Evolutionary conservation across 176 grass and related monocot genomes (phyloP), one percentile per base, ranked within the genome.

Genomic region (Phoenix roebelenii): DNA sequence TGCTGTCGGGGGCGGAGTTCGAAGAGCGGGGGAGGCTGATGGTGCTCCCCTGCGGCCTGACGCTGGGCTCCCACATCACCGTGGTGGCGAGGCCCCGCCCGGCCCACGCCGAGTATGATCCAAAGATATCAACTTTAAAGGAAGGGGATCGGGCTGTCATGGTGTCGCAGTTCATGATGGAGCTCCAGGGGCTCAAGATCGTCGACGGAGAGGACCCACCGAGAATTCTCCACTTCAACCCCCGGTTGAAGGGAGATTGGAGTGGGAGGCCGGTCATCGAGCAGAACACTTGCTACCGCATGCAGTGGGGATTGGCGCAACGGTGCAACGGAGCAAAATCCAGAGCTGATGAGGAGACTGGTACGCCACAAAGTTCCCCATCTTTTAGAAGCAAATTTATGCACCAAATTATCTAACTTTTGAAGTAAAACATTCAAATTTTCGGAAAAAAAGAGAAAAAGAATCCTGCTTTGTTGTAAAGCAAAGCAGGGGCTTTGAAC

Each of bases 161-260:
- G 93, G 88, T 98, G 25, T 98, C 93, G 16, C 93, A 98, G 84
- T 98, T 98, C 84, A 98, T 92, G 93, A 83, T 98, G 79, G 93
- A 98, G 76, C 77, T 98, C 52, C 84, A 92, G 69, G 93, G 93
- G 2, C 69, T 98, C 28, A 92, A 79, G 70, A 69, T 79, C 3
- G 93, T 89, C 7, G 93, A 98, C 55, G 93, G 93, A 0, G 93
- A 98, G 82, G 93, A 98, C 28, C 93, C 93, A 3, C 93, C 93
- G 39, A 87, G 87, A 51, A 92, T 98, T 50, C 72, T 98, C 49
- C 93, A 98, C 69, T 92, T 98, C 64, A 98, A 98, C 57, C 93
- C 93, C 5, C 74, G 93, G 24, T 86, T 98, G 30, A 83, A 79
- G 16, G 93, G 93, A 0, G 93, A 98, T 71, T 98, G 93, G 93